phyloP scores from a whole-genome alignment of 2,329 filamentous ascomycete species.

The Fusarium caatingaense region DNA sequence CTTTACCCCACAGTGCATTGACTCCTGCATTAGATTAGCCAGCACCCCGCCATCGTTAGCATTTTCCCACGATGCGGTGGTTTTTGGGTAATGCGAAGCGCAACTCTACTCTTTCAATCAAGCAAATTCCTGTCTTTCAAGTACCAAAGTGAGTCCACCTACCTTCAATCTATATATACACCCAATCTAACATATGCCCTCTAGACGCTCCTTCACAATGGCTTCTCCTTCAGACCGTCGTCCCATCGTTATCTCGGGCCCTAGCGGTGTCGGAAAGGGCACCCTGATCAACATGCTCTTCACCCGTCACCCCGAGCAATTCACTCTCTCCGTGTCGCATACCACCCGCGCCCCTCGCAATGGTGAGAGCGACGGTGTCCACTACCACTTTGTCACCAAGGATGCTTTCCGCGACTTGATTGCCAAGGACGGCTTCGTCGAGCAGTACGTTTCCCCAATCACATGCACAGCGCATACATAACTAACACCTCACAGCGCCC shows the following conservation, averaged over 20 bases:
- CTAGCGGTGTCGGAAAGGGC: slow-evolving; percentile 83
- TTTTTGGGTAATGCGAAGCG: slow-evolving; percentile 35
- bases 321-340: slow-evolving; percentile 73
- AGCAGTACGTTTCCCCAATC: slow-evolving; percentile 59
- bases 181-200: neutral
- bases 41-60: slow-evolving; percentile 22
- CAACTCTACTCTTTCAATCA: slow-evolving; percentile 17
- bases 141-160: slow-evolving; percentile 4
- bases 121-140: slow-evolving; percentile 17
- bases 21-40: slow-evolving; percentile 8
- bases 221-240: slow-evolving; percentile 60
- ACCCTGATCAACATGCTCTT: slow-evolving; percentile 81
- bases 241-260: slow-evolving; percentile 83
- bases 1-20: slow-evolving; percentile 19
- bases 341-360: slow-evolving; percentile 84
- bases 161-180: too few relatives aligned
- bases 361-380: slow-evolving; percentile 78
- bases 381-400: slow-evolving; percentile 82
- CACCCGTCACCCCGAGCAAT: slow-evolving; percentile 61
- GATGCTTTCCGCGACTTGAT: slow-evolving; percentile 76
- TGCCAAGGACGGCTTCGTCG: slow-evolving; percentile 78
- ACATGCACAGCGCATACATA: neutral
- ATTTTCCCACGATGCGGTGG: slow-evolving; percentile 35
- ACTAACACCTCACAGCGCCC: slow-evolving; percentile 61
- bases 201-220: slow-evolving; percentile 41